Conservation (phyloP, 139 green algal genomes). For the Dunaliella primolecta region DNA sequence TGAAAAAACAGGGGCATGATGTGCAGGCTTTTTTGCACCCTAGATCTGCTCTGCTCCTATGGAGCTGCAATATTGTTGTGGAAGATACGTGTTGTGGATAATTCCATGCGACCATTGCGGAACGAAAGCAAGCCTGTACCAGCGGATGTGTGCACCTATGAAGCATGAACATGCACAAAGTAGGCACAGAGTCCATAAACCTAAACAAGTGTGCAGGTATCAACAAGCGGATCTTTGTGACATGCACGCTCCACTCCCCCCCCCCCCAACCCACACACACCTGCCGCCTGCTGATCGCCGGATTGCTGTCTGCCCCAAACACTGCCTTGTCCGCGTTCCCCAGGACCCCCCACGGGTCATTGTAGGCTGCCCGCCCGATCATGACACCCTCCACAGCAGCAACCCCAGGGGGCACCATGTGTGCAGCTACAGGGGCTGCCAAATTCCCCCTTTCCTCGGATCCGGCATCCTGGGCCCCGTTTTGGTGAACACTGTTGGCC, state of each 20-base stretch:
- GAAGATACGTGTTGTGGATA: too few relatives aligned
- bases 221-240: too few relatives aligned
- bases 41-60: too few relatives aligned
- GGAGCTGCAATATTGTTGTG: too few relatives aligned
- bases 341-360: constrained; percentile 77
- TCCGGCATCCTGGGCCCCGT: not conserved
- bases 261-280: constrained; percentile 6
- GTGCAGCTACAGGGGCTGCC: not conserved
- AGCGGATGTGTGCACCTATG: too few relatives aligned
- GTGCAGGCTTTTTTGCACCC: too few relatives aligned
- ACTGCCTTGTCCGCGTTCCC: constrained; percentile 69
- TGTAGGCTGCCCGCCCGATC: constrained; percentile 82
- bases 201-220: too few relatives aligned
- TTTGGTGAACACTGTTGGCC: not conserved
- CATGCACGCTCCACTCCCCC: not conserved
- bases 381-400: constrained; percentile 86
- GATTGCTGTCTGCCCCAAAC: constrained; percentile 63
- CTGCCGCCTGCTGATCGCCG: constrained; percentile 58
- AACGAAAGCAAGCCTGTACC: too few relatives aligned
- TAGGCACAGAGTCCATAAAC: too few relatives aligned
- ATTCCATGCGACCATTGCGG: too few relatives aligned
- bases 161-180: too few relatives aligned
- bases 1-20: too few relatives aligned
- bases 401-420: constrained; percentile 1
- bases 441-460: not conserved